phyloP scores from a whole-genome alignment of 2,329 filamentous ascomycete genomes.

The Blastomyces parvus region DNA sequence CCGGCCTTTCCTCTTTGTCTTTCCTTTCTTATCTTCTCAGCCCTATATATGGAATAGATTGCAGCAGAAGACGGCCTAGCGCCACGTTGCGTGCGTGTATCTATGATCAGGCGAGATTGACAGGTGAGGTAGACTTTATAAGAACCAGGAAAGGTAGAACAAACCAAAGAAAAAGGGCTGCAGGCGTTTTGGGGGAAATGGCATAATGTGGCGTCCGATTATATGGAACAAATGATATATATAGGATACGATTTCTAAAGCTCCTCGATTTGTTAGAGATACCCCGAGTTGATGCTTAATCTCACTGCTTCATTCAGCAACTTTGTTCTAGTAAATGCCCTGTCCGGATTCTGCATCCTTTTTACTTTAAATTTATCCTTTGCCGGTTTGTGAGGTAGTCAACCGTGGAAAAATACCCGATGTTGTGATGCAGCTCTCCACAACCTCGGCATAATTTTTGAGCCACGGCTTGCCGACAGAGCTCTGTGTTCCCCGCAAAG shows the following conservation, averaged over 20 bases:
- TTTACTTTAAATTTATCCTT: not conserved
- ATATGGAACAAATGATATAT: slow-evolving; percentile 13
- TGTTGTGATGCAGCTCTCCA: not conserved
- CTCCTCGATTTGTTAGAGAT: slow-evolving; percentile 42
- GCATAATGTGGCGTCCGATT: slow-evolving; percentile 15
- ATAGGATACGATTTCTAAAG: slow-evolving; percentile 31
- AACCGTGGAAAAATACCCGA: not conserved
- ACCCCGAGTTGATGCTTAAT: slow-evolving; percentile 43
- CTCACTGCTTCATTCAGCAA: slow-evolving; percentile 21
- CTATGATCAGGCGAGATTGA: not conserved
- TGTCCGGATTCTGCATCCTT: not conserved
- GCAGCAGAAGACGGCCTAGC: not conserved
- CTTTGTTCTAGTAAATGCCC: not conserved
- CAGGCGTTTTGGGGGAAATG: slow-evolving; percentile 12
- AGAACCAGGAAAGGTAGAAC: not conserved
- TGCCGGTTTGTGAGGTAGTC: not conserved
- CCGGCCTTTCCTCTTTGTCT: not conserved
- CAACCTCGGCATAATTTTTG: slow-evolving; percentile 1
- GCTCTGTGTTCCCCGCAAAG: not conserved
- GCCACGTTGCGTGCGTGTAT: not conserved
- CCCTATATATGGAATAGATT: not conserved
- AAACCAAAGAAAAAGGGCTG: not conserved
- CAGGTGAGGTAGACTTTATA: not conserved
- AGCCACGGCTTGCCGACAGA: not conserved
- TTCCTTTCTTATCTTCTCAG: not conserved